Evolutionary conservation across 768 basidiomycete genomes (phyloP).

Genomic region (Paxillus ammoniavirescens): DNA sequence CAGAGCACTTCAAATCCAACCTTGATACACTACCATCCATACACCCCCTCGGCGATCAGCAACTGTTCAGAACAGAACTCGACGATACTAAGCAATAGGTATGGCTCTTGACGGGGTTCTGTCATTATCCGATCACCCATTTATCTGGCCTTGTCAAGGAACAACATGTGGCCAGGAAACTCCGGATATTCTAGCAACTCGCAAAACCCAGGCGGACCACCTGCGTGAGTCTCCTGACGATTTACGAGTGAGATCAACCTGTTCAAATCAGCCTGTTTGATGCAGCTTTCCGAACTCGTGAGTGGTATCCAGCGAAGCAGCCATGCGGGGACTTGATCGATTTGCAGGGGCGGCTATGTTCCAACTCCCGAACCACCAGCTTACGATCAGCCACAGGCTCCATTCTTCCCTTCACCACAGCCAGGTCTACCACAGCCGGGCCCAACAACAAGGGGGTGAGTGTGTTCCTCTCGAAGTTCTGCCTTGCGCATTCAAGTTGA

Average conservation of each 20-base stretch:
- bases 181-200: slow-evolving; percentile 3
- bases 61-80: background rate
- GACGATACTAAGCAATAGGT: background rate
- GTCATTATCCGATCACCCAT: background rate
- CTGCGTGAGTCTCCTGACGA: slow-evolving; percentile 12
- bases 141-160: background rate
- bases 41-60: background rate
- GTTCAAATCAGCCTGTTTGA: background rate
- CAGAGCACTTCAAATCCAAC: background rate
- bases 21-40: background rate
- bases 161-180: slow-evolving; percentile 8
- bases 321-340: background rate
- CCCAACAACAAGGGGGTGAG: slow-evolving; percentile 12
- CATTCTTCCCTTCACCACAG: slow-evolving; percentile 5
- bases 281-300: slow-evolving; percentile 15
- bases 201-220: background rate
- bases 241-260: background rate
- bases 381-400: background rate
- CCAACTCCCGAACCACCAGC: background rate
- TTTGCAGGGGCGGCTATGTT: background rate
- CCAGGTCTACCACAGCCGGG: background rate
- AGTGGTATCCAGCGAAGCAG: background rate
- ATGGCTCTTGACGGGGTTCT: background rate
- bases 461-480: background rate
- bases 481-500: background rate